Conservation (phyloP, 768 basidiomycete species). For the Lentinula detonsa region DNA sequence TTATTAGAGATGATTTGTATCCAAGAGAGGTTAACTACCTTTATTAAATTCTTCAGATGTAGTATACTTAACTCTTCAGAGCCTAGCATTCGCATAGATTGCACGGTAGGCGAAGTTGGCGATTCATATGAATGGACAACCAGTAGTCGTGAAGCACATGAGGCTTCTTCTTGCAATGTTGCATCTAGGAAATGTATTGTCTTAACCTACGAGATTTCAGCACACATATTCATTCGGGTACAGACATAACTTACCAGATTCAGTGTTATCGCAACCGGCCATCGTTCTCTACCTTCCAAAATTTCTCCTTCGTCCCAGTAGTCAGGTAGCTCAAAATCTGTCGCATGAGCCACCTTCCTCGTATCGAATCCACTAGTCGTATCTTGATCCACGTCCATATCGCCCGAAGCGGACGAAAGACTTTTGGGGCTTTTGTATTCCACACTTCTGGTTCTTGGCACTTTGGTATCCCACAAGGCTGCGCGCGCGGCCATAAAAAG, state of each 20-base stretch:
- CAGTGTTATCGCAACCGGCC: conserved; percentile 76
- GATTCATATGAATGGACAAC: conserved; percentile 57
- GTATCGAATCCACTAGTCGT: conserved; percentile 55
- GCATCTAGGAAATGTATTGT: conserved; percentile 71
- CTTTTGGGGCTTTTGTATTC: conserved; percentile 52
- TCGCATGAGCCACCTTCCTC: conserved; percentile 38
- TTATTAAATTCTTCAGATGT: conserved; percentile 45
- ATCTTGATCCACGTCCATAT: conserved; percentile 55
- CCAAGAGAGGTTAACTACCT: conserved; percentile 32
- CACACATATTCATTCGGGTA: not conserved
- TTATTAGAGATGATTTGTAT: not conserved
- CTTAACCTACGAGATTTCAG: conserved; percentile 35
- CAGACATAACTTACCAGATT: conserved; percentile 53
- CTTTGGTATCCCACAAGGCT: conserved; percentile 76
- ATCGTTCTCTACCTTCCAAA: conserved; percentile 52
- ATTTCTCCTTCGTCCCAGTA: conserved; percentile 82
- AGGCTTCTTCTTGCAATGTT: conserved; percentile 62
- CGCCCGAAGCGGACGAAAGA: conserved; percentile 19
- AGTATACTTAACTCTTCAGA: conserved; percentile 46
- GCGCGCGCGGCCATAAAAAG: conserved; percentile 75
- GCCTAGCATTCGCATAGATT: conserved; percentile 62
- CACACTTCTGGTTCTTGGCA: conserved; percentile 66
- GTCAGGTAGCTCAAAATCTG: conserved; percentile 84
- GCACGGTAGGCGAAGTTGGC: conserved; percentile 33
- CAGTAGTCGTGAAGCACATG: conserved; percentile 55